These are phyloP conservation scores for Zoysia matrella DNA, from an alignment of 202 grass and related monocot genomes.

Conservation along the genomic window DNA sequence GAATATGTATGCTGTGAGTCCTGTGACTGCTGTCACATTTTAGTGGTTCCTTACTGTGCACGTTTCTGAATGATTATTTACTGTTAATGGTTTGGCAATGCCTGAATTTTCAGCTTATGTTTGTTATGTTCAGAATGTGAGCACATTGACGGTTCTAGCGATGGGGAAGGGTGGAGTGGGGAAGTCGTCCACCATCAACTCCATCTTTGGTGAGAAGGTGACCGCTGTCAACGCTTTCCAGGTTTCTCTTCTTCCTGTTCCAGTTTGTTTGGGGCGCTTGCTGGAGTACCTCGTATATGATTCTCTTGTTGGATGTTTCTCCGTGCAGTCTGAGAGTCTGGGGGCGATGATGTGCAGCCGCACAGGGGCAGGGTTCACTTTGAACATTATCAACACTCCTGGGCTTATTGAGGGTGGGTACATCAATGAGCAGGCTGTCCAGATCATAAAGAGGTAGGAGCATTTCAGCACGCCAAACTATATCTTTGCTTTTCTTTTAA, in stretches of 20 bases:
- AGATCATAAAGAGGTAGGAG: slow-evolving; percentile 89
- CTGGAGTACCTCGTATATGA: slow-evolving; percentile 4
- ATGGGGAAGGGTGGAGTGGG: slow-evolving; percentile 98
- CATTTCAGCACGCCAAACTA: background rate
- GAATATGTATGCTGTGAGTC: background rate
- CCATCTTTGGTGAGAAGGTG: slow-evolving; percentile 85
- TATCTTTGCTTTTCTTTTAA: slow-evolving; percentile 4
- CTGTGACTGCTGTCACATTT: too few species aligned
- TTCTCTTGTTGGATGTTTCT: slow-evolving; percentile 26
- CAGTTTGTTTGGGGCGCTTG: slow-evolving; percentile 11
- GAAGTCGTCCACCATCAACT: slow-evolving; percentile 95
- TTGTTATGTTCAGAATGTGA: slow-evolving; percentile 70
- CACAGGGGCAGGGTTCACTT: slow-evolving; percentile 78
- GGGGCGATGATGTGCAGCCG: slow-evolving; percentile 77
- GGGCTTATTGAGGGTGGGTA: slow-evolving; percentile 98
- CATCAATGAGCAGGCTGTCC: slow-evolving; percentile 90
- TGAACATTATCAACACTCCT: slow-evolving; percentile 94
- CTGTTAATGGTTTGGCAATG: background rate
- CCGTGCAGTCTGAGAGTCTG: slow-evolving; percentile 78
- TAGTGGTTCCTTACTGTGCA: background rate
- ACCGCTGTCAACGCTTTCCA: slow-evolving; percentile 89
- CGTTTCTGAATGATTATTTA: background rate
- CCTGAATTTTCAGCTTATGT: background rate
- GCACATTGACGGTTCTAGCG: slow-evolving; percentile 90
- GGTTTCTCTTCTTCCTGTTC: slow-evolving; percentile 41